Base-by-base conservation (phyloP, 164 flowering plant genomes). In the Akebia trifoliata region DNA sequence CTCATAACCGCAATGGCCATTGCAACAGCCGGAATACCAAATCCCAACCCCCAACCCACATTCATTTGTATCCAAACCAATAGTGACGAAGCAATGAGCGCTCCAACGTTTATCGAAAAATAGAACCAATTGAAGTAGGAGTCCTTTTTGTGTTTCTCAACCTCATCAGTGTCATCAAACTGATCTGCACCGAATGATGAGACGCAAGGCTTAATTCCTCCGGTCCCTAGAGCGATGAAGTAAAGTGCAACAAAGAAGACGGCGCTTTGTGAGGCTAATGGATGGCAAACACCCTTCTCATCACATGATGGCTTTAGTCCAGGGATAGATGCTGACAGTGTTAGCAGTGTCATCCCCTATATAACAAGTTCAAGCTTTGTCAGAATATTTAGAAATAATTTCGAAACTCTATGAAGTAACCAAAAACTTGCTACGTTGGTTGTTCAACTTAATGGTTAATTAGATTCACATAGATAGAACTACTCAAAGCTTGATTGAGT, bases 11-110 rank as follows among this genome's bases (percentile, higher is more conserved):
- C 81, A 46, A 72, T 31, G 11, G 69, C 71, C 78, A 74, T 74
- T 6, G 76, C 74, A 42, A 72, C 74, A 5, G 81, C 73, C 6
- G 81, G 78, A 14, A 77, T 52, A 1, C 81, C 78, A 59, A 77
- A 77, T 1, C 78, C 81, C 75, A 70, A 56, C 0, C 69, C 77
- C 78, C 78, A 77, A 1, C 78, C 78, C 28, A 74, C 81, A 56
- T 69, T 66, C 57, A 46, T 69, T 59, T 77, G 78, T 32, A 77
- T 50, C 63, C 66, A 77, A 24, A 77, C 81, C 66, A 77, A 46
- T 24, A 72, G 66, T 4, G 78, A 71, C 2, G 74, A 58, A 30
- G 81, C 78, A 53, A 74, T 62, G 28, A 77, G 69, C 4, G 81
- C 78, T 6, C 81, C 81, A 10, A 77, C 56, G 44, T 77, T 74